Evolutionary conservation across 2,329 filamentous ascomycete genomes (phyloP), one percentile per base, ranked within the genome.

Genomic region (Chaetomium globosum): DNA sequence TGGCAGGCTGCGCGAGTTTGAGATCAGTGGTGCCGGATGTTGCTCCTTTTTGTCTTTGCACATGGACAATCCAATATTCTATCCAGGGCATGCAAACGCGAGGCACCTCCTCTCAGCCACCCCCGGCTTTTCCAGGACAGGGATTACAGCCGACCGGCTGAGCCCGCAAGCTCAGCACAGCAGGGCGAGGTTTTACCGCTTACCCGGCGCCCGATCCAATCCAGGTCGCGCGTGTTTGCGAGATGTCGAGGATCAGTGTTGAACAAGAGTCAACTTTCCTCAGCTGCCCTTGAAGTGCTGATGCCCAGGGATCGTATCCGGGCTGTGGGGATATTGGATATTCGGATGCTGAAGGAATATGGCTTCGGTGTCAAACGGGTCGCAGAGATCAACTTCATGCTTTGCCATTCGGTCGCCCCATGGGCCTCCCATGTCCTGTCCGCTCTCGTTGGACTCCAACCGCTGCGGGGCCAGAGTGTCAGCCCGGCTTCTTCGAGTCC

Each of bases 381-480:
- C 33, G 3, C 53, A 31, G 23, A n/a, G 54, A 63, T 57, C 53
- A 26, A 30, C 52, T 52, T 46, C 23, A 36, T n/a, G 33, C 30
- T 31, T 30, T 60, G 26, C 23, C 58, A 60, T 54, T 23, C 28
- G 51, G 23, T 48, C 28, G 26, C 39, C 12, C 16, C 39, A n/a
- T 43, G 1, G 39, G 26, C 30, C 33, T n/a, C 19, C 39, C 43
- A 23, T 16, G 16, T 16, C 16, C 12, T 9, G 26, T 39, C 23
- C 30, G 7, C 30, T 58, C 39, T 46, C 23, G 31, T 59, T 39
- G 61, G 43, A 58, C 61, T 63, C 46, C 49, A 26, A 46, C 19
- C 39, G 46, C 30, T 65, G 63, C 58, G 63, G 63, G 59, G 54
- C 59, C 59, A 57, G 43, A 52, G 56, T 51, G 31, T 59, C 51